Base-by-base conservation (phyloP, 768 basidiomycete genomes). In the Boletales sp. region DNA sequence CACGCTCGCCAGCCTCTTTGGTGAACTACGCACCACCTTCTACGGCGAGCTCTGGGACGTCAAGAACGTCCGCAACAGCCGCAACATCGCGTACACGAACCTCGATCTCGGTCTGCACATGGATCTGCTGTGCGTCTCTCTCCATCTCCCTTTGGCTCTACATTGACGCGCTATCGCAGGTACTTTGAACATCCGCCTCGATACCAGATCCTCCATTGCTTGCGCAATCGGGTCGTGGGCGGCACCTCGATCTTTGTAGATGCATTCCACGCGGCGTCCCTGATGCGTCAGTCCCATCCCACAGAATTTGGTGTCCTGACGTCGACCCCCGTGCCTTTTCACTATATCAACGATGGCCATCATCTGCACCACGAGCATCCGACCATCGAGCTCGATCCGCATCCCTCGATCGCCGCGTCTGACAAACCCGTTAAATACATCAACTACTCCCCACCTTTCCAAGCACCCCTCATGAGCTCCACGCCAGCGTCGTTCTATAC, bases 361-460 rank as follows among this genome's bases (percentile, higher is more conserved):
- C 88, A 90, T 64, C 76, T 94, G 5, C 81, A 86, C 56, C 65
- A 75, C 47, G 66, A 75, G 18, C 93, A 92, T 62, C 82, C 84
- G 1, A 88, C 90, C 3, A 85, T 97, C 62, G 79, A 89, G 55
- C 74, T 92, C 40, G 70, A 72, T 14, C 45, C 58, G 24, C 47
- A 50, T 45, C 2, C 60, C 19, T 49, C 63, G 21, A 42, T 37
- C 24, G 15, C 51, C 39, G 40, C 52, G 5, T 51, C 47, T 1
- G 52, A 48, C 30, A 62, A 59, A 9, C 48, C 60, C 9, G 77
- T 95, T 57, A 68, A 71, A 39, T 77, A 86, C 52, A 79, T 97
- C 61, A 97, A 94, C 69, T 97, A 95, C 67, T 87, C 89, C 2
- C 95, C 95, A 0, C 94, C 94, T 0, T 98, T 97, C 78, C 93